Evolutionary conservation across 2,329 filamentous ascomycete genomes (phyloP).

Genomic region (Sporothrix euskadiensis): DNA sequence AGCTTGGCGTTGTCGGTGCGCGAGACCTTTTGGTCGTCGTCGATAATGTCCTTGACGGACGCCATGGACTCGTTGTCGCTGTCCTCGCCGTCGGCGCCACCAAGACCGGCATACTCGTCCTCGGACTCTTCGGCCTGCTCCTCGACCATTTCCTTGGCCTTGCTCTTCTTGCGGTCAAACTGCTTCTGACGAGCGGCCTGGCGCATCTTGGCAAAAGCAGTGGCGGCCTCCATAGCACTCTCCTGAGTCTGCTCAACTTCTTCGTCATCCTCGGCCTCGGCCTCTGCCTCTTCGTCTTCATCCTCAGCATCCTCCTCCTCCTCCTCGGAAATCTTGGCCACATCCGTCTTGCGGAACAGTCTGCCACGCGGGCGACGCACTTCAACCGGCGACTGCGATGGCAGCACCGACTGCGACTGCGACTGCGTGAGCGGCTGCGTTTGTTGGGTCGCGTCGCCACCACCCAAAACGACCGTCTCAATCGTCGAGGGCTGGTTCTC

Average conservation of each 20-base stretch:
- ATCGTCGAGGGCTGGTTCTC: constrained; percentile 66
- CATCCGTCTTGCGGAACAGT: constrained; percentile 47
- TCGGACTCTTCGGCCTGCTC: constrained; percentile 97
- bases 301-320: constrained; percentile 38
- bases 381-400: constrained; percentile 33
- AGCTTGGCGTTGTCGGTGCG: constrained; percentile 77
- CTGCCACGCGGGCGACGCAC: constrained; percentile 61
- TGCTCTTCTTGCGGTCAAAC: constrained; percentile 84
- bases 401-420: constrained; percentile 36
- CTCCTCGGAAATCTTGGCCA: constrained; percentile 45
- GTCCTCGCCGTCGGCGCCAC: constrained; percentile 86
- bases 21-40: constrained; percentile 73
- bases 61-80: constrained; percentile 71
- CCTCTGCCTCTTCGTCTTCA: constrained; percentile 41
- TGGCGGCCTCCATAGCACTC: constrained; percentile 39
- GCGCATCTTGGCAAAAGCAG: constrained; percentile 41
- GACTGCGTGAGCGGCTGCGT: constrained; percentile 25
- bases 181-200: constrained; percentile 36
- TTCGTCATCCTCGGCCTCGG: constrained; percentile 38
- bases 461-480: constrained; percentile 64
- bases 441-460: constrained; percentile 28
- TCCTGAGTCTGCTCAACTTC: constrained; percentile 33
- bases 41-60: constrained; percentile 82
- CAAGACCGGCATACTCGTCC: constrained; percentile 94
- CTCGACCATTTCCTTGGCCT: constrained; percentile 82